Conservation (phyloP, 1,284 basidiomycete species). For the Rhizopogon parksii region DNA sequence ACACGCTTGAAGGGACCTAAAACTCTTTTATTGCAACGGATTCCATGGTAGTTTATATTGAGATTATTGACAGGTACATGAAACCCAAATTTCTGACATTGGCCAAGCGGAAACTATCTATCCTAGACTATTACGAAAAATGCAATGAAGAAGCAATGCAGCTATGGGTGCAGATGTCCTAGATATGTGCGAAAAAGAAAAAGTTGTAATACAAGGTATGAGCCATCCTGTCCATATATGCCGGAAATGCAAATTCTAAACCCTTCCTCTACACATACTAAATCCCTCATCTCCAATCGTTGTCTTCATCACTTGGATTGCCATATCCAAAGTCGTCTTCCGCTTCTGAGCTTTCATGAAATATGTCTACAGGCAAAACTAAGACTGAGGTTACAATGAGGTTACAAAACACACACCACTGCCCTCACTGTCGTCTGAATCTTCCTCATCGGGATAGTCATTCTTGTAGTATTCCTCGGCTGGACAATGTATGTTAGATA, state of each 20-base stretch:
- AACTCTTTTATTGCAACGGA: too few relatives aligned
- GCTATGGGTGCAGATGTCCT: conserved; percentile 8
- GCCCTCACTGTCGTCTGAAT: conserved; percentile 33
- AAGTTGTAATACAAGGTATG: conserved; percentile 15
- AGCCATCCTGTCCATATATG: conserved; percentile 3
- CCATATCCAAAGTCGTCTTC: conserved; percentile 17
- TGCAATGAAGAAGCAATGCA: too few relatives aligned
- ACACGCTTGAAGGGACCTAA: too few relatives aligned
- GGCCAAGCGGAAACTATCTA: background rate
- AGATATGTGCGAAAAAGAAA: conserved; percentile 13
- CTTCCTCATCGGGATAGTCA: conserved; percentile 72
- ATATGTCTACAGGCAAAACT: conserved; percentile 15
- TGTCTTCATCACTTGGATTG: conserved; percentile 15
- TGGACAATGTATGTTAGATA: conserved; percentile 22
- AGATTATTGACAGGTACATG: too few relatives aligned
- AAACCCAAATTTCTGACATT: too few relatives aligned
- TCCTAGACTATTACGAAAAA: background rate
- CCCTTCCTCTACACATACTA: background rate
- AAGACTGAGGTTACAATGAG: conserved; percentile 6
- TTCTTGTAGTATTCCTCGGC: conserved; percentile 78
- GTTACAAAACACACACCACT: conserved; percentile 30
- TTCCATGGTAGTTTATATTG: too few relatives aligned
- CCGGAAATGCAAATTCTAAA: background rate
- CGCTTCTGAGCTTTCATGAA: conserved; percentile 20
- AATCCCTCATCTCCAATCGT: conserved; percentile 23